These are phyloP conservation scores for Entamoeba invadens DNA, from an alignment of 208 protist genomes.

Conservation along the genomic window DNA sequence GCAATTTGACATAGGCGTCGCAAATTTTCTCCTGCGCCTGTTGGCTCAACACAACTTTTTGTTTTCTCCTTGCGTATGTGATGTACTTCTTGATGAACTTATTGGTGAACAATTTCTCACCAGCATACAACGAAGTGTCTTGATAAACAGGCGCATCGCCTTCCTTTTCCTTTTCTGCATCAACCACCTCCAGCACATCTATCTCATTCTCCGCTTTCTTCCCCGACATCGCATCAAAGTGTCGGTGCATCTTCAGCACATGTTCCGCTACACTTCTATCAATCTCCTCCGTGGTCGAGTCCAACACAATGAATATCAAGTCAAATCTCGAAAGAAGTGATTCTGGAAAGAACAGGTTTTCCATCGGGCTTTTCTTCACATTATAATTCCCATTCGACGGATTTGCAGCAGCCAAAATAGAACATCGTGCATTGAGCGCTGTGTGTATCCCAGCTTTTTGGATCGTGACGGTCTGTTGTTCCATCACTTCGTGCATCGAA, in stretches of 20 bases:
- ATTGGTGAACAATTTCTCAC: neutral
- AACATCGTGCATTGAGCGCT: slow-evolving; percentile 88
- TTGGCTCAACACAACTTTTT: neutral
- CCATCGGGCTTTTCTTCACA: slow-evolving; percentile 56
- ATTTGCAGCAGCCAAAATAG: slow-evolving; percentile 94
- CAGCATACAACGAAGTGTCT: neutral
- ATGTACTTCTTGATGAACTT: neutral
- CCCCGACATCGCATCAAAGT: neutral
- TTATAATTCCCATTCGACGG: slow-evolving; percentile 93
- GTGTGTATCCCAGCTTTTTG: slow-evolving; percentile 97
- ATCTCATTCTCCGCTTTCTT: neutral
- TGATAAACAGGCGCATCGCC: neutral
- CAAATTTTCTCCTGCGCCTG: neutral
- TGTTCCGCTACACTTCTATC: neutral
- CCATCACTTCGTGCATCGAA: slow-evolving; percentile 83
- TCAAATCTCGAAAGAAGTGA: slow-evolving; percentile 98
- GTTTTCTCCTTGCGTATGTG: neutral
- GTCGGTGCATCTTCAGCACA: neutral
- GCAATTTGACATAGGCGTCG: neutral
- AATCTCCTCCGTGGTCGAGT: slow-evolving; percentile 55
- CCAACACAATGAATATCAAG: slow-evolving; percentile 94
- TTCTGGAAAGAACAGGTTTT: slow-evolving; percentile 89
- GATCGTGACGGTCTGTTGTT: slow-evolving; percentile 99
- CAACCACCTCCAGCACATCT: neutral
- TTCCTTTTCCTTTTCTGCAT: neutral